Base-by-base conservation (phyloP, 2,329 filamentous ascomycete genomes). In the Lecanicillium sp. region DNA sequence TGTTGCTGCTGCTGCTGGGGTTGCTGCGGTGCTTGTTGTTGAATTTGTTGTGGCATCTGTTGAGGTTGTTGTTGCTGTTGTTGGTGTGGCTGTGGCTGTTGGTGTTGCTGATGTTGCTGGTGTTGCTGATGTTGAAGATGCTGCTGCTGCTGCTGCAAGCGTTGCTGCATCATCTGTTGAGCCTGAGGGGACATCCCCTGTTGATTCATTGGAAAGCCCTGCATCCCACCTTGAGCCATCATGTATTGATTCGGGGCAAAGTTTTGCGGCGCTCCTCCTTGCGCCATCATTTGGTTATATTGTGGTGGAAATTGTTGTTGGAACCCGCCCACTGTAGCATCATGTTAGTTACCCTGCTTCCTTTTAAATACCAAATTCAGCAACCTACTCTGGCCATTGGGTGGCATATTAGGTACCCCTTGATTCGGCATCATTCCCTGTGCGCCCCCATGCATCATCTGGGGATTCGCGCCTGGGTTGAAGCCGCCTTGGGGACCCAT, bases 401-500 rank as follows among this genome's bases (percentile, higher is more conserved):
- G 59, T 48, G 64, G 63, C 71, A 78, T 76, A 55, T 73, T 71
- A 46, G 67, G 68, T 71, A 78, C 75, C 53, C 62, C 69, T 49
- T 71, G 58, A 55, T 70, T 76, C 60, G 73, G 75, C 75, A 80
- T 79, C 74, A 80, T 78, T 52, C 68, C 73, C 58, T 64, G 67
- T 60, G 69, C 66, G 29, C 67, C 70, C 47, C 62, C 66, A 35
- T 64, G 60, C 65, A 75, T 75, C 70, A 78, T 74, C 58, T 72
- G 62, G 38, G 66, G 61, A 47, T 71, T 74, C 37, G 67, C 67
- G 47, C 63, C 68, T 34, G 65, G 66, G 35, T 64, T 64, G 49
- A 74, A 77, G 45, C 56, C 60, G 43, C 60, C 63, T 53, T 75
- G 72, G 41, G 64, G 60, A 38, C 60, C 62, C 70, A 78, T 75